phyloP scores from a whole-genome alignment of 768 basidiomycete genomes.

The Termitomyces sp. region DNA sequence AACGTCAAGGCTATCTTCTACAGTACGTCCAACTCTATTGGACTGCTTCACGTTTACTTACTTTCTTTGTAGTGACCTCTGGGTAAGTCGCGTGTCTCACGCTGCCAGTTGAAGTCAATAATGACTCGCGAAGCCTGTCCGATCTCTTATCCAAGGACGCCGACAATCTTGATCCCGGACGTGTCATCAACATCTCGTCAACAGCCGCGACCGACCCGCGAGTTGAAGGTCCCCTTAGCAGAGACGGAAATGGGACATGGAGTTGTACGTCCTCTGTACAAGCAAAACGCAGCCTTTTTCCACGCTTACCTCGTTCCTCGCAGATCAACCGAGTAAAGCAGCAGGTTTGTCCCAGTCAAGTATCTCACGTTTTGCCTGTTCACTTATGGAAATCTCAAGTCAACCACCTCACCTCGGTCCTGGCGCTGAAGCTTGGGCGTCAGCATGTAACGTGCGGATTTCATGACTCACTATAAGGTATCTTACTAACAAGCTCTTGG shows the following conservation, averaged over 20 bases:
- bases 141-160: constrained; percentile 63
- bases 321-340: constrained; percentile 83
- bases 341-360: constrained; percentile 36
- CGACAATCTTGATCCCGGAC: constrained; percentile 56
- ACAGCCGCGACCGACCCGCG: constrained; percentile 49
- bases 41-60: background rate
- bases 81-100: constrained; percentile 26
- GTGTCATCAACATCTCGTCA: constrained; percentile 83
- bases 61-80: constrained; percentile 38
- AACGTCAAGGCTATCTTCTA: constrained; percentile 88
- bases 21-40: constrained; percentile 35
- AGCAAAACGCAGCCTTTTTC: background rate
- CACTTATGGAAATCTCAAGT: constrained; percentile 26
- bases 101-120: background rate
- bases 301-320: background rate
- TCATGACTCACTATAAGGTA: constrained; percentile 6
- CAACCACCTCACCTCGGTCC: constrained; percentile 71
- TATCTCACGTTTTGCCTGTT: background rate
- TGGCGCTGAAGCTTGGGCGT: constrained; percentile 60
- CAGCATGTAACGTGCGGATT: constrained; percentile 58
- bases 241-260: constrained; percentile 62
- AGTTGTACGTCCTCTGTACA: constrained; percentile 50
- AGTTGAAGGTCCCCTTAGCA: constrained; percentile 46
- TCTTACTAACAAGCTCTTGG: background rate
- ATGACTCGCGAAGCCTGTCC: constrained; percentile 34